These are phyloP conservation scores for Tuber umbilicatum DNA, from an alignment of 495 filamentous ascomycete genomes.

Conservation along the genomic window DNA sequence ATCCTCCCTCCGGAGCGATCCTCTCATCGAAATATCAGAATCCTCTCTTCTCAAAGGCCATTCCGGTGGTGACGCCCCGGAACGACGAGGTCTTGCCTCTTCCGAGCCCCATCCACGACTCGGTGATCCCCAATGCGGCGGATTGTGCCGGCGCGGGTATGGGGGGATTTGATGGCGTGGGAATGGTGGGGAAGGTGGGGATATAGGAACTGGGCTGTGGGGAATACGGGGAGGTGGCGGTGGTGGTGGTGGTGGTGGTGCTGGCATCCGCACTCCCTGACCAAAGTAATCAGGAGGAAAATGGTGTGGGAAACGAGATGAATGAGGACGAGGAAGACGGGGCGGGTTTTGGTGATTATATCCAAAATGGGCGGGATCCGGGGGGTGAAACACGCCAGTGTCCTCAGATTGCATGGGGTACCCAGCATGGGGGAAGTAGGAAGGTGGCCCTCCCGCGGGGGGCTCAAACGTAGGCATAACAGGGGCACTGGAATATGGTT, in stretches of 20 bases:
- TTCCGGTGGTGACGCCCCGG: not conserved
- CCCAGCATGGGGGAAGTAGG: not conserved
- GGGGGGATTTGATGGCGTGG: not conserved
- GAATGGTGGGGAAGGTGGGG: not conserved
- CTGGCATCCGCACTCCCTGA: not conserved
- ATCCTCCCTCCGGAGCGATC: not conserved
- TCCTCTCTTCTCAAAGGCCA: not conserved
- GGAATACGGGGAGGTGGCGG: constrained; percentile 19
- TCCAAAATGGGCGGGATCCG: not conserved
- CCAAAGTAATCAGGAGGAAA: not conserved
- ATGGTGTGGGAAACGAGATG: not conserved
- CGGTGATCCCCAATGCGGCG: not conserved
- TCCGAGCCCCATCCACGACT: not conserved
- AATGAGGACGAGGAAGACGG: constrained; percentile 7
- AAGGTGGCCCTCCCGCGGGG: not conserved
- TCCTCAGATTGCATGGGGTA: not conserved
- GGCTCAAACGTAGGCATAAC: not conserved
- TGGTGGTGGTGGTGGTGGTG: constrained; percentile 12
- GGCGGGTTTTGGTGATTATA: constrained; percentile 6
- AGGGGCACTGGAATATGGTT: not conserved
- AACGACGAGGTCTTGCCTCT: not conserved
- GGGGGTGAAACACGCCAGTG: not conserved
- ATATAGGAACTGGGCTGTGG: constrained; percentile 14
- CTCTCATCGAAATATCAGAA: not conserved
- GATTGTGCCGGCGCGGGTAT: not conserved